Base-by-base conservation (phyloP, 352 stramenopile species). In the Plasmopara halstedii region DNA sequence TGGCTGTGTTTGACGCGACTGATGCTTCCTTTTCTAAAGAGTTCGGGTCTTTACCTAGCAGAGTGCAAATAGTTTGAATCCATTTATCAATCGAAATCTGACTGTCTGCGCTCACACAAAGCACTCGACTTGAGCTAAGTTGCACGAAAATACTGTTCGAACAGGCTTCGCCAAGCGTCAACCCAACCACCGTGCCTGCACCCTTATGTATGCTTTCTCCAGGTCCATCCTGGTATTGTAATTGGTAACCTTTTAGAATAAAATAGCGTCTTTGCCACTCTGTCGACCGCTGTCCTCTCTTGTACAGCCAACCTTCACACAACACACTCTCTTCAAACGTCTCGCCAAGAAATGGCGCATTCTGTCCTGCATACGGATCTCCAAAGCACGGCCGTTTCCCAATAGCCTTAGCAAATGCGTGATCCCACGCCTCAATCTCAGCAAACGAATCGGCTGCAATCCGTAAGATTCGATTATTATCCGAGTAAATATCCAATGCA, bases 261-360 rank as follows among this genome's bases (percentile, higher is more conserved):
- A 92, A 92, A 55, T 80, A 92, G 2, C 73, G 67, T 22, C 76
- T 73, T 42, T 85, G 73, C 74, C 75, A 87, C 34, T 70, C 60
- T 2, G 70, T 72, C 13, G 74, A 75, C 20, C 67, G 63, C 41
- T 80, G 56, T 6, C 70, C 73, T 42, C 68, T 67, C 58, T 85
- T 80, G 50, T 87, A 84, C 5, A 89, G 61, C 74, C 74, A 89
- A 0, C 78, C 78, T 48, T 89, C 78, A 53, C 74, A 85, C 50
- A 73, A 33, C 21, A 70, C 57, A 7, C 64, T 56, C 23, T 83
- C 64, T 11, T 70, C 49, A 21, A 78, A 72, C 8, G 64, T 77
- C 33, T 79, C 67, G 2, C 72, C 73, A 0, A 86, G 42, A 45
- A 88, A 88, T 39, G 77, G 77, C 19, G 71, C 63, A 17, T 73